Evolutionary conservation across 371 early-diverging fungal species (phyloP), one percentile per base, ranked within the genome.

Genomic region (Cokeromyces recurvatus): DNA sequence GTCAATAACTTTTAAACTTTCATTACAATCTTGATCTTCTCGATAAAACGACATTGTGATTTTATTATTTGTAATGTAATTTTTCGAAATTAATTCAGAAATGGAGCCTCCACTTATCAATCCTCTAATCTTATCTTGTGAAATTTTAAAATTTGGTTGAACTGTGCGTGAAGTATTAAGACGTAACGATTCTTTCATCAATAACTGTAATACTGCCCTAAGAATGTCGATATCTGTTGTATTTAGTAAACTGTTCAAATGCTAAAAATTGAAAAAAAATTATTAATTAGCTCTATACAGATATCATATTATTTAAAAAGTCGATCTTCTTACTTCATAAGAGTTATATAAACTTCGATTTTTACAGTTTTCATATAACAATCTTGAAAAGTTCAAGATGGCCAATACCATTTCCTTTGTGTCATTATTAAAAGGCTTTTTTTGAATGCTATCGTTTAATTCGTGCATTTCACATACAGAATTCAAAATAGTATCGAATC

Each of bases 281-380:
- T 14, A 5, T 1, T 4, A 12, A 27, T 27, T 27, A 27, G n/a
- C n/a, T n/a, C n/a, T n/a, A n/a, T n/a, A n/a, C n/a, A n/a, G n/a
- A n/a, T n/a, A n/a, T n/a, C n/a, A n/a, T n/a, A n/a, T n/a, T n/a
- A n/a, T n/a, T n/a, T n/a, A n/a, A n/a, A n/a, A n/a, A n/a, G n/a
- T n/a, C 29, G 8, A 23, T 40, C 3, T 15, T 23, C 57, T 51
- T 71, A 91, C 94, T 76, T 96, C 97, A 40, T 87, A 90, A 5
- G 95, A 95, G 42, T 82, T 87, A 65, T 95, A 97, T 21, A 97
- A 68, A 55, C 86, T 91, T 45, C 97, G 74, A 59, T 94, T 97
- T 27, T 94, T 89, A 59, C 95, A 94, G 55, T 88, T 89, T 54
- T 97, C 97, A 68, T 92, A 86, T 35, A 97, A 67, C 9, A 83